Evolutionary conservation across 202 grass and related monocot genomes (phyloP).

Genomic region (Digitaria exilis): DNA sequence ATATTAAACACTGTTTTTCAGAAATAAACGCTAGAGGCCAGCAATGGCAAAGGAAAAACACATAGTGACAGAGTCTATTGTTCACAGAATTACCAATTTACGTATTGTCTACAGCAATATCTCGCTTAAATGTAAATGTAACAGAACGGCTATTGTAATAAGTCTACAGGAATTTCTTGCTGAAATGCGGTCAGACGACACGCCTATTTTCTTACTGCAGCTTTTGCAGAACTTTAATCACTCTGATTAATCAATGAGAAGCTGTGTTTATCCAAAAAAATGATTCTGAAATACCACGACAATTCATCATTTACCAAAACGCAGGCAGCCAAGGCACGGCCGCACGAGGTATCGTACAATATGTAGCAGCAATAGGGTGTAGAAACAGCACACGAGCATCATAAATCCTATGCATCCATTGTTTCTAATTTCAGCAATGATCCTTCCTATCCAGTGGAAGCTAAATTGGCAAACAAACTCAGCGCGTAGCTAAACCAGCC

Average conservation of each 20-base stretch:
- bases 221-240: no score
- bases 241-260: no score
- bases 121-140: neutral
- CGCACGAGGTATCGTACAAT: no score
- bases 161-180: no score
- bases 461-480: neutral
- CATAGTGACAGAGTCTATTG: neutral
- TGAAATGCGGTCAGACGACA: no score
- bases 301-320: neutral
- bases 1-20: neutral
- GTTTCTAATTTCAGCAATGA: neutral
- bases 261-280: no score
- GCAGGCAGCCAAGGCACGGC: neutral
- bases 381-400: neutral
- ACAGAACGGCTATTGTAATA: neutral
- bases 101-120: neutral
- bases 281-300: neutral
- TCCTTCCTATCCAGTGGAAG: neutral
- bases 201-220: no score
- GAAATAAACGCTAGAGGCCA: neutral
- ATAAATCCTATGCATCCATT: neutral
- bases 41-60: constrained; percentile 4
- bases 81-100: neutral
- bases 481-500: neutral
- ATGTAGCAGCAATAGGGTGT: neutral